Conservation (phyloP, 176 grass and related monocot genomes). For the Oryza glumipatula region DNA sequence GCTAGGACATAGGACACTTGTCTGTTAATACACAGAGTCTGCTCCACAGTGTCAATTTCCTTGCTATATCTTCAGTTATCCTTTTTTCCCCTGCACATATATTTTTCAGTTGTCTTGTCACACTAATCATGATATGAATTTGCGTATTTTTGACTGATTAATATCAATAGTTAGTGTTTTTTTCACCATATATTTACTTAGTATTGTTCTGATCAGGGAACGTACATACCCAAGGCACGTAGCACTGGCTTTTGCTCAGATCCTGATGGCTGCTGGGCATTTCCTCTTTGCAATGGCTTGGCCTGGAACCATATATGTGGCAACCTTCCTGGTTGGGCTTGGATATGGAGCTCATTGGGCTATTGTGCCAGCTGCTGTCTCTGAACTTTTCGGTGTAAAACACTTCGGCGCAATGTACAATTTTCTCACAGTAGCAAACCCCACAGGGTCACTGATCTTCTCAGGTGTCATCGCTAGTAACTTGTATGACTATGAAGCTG, state of each 20-base stretch:
- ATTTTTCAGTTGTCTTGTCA: too few relatives aligned
- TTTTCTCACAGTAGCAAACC: conserved; percentile 86
- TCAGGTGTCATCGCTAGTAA: conserved; percentile 78
- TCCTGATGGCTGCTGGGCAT: conserved; percentile 71
- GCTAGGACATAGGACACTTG: not conserved
- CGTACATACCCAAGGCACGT: conserved; percentile 74
- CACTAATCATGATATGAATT: not conserved
- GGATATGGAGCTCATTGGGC: conserved; percentile 89
- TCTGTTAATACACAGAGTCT: not conserved
- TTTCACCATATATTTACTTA: conserved; percentile 3
- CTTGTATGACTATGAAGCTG: conserved; percentile 73
- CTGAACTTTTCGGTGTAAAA: conserved; percentile 81
- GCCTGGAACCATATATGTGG: conserved; percentile 86
- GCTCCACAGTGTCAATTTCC: conserved; percentile 2
- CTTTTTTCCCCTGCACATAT: not conserved
- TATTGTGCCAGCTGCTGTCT: conserved; percentile 71
- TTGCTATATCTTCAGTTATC: conserved; percentile 27
- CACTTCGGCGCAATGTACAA: conserved; percentile 90
- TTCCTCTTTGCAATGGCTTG: conserved; percentile 92
- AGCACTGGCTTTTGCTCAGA: conserved; percentile 61
- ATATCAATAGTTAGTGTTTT: conserved; percentile 2
- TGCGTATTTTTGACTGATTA: conserved; percentile 26
- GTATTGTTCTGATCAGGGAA: conserved; percentile 58
- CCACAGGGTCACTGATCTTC: conserved; percentile 70
- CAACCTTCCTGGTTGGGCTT: conserved; percentile 75